Evolutionary conservation across 2,329 filamentous ascomycete genomes (phyloP).

Genomic region (Sporothrix pseudoabietina): DNA sequence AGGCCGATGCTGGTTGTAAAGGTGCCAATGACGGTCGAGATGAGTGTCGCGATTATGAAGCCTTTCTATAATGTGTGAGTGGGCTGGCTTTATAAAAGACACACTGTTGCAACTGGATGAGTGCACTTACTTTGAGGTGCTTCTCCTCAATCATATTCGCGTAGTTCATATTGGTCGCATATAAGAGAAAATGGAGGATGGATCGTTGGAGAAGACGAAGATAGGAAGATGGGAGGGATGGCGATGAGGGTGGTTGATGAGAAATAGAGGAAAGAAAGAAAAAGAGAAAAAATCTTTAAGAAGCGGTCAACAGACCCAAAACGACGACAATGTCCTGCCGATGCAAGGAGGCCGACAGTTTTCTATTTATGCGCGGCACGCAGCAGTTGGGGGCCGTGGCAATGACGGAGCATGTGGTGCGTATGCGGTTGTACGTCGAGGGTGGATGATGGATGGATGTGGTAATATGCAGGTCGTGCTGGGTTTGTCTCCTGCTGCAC

Average conservation of each 20-base stretch:
- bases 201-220: background rate
- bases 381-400: slow-evolving; percentile 8
- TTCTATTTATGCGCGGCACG: background rate
- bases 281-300: background rate
- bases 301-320: background rate
- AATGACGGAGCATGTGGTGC: slow-evolving; percentile 4
- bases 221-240: background rate
- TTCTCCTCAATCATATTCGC: slow-evolving; percentile 44
- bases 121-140: slow-evolving; percentile 40
- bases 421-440: background rate
- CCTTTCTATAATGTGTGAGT: slow-evolving; percentile 39
- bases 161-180: slow-evolving; percentile 37
- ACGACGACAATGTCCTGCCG: background rate
- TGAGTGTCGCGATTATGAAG: slow-evolving; percentile 46
- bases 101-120: too few relatives aligned
- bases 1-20: slow-evolving; percentile 45
- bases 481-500: background rate
- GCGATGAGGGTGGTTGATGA: background rate
- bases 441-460: background rate
- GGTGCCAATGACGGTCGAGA: slow-evolving; percentile 45
- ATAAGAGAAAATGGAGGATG: background rate
- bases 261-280: background rate
- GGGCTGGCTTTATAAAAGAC: background rate
- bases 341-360: background rate
- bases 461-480: background rate